Evolutionary conservation across 78 protist species (phyloP).

Genomic region (Protostelium mycophagum): DNA sequence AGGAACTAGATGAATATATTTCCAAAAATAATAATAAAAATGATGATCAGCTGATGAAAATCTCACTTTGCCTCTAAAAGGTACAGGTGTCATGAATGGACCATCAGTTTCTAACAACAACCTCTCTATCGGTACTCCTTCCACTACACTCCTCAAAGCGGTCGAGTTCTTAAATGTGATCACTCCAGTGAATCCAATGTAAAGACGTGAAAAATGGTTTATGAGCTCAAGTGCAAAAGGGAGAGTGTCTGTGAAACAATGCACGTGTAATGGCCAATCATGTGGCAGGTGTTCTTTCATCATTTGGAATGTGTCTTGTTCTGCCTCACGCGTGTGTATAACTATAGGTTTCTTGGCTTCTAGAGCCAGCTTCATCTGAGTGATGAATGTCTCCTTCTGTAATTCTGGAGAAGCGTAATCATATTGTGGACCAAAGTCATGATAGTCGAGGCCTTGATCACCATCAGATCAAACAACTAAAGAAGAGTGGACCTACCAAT

Average conservation of each 20-base stretch:
- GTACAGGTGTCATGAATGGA: constrained; percentile 80
- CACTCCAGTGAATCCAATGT: constrained; percentile 79
- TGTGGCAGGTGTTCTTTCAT: constrained; percentile 46
- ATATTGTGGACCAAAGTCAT: constrained; percentile 20
- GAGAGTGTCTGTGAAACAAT: constrained; percentile 61
- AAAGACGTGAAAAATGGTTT: constrained; percentile 54
- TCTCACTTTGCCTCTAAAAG: constrained; percentile 45
- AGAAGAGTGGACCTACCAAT: constrained; percentile 11
- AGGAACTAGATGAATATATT: too few species aligned
- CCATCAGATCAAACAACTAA: too few species aligned
- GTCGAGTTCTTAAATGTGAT: constrained; percentile 54
- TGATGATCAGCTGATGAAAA: background rate
- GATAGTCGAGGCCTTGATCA: background rate
- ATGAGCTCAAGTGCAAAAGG: constrained; percentile 38
- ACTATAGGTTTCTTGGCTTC: constrained; percentile 55
- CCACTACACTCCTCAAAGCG: constrained; percentile 42
- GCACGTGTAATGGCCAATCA: constrained; percentile 64
- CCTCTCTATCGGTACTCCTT: constrained; percentile 54
- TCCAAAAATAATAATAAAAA: background rate
- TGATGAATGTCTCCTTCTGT: constrained; percentile 36
- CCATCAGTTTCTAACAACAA: constrained; percentile 80
- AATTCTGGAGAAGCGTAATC: constrained; percentile 12
- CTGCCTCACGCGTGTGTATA: constrained; percentile 78
- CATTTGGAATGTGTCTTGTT: constrained; percentile 61
- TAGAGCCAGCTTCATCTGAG: constrained; percentile 53